Base-by-base conservation (phyloP, 345 rosid genomes). In the Noccaea bulbosa region DNA sequence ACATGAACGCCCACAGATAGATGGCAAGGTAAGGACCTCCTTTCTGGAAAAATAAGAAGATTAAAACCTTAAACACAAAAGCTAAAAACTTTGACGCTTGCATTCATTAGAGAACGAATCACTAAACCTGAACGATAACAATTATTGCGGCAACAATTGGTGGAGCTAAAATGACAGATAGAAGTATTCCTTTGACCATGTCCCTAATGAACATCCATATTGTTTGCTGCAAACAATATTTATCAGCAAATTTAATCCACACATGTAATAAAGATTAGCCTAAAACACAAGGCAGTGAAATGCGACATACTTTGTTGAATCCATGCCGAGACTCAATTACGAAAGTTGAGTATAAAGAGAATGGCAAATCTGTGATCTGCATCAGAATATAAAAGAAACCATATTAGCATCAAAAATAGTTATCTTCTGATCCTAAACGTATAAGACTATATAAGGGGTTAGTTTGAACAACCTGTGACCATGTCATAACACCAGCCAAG, bases 21-120 rank as follows among this genome's bases (percentile, higher is more conserved):
- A 95, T 90, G 74, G 99, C 98, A 75, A 95, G 82, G 79, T 95
- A 95, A 71, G 97, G 98, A 75, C 99, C 99, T 72, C 99, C 99
- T 83, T 95, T 95, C 98, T 95, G 94, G 75, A 72, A 57, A 65
- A 59, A 3, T 7, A 16, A 15, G 24, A 33, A 65, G 67, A 66
- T 46, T 38, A 72, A 62, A 40, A 75, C 5, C 56, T 27, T 24
- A 44, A 38, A 43, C 17, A 68, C 5, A 3, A 47, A 63, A 46
- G 20, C 44, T 16, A n/a, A 41, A 44, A 14, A 45, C 8, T 27
- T 46, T 50, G 32, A 40, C 47, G 65, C 45, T 53, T 38, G 39
- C 55, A 65, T 14, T 30, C 51, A 55, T 11, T 16, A 9, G 27
- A 24, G 12, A 59, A 49, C n/a, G 34, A 38, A 62, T 50, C 48